phyloP scores from a whole-genome alignment of 345 rosid genomes.

The Arabidopsis suecica region DNA sequence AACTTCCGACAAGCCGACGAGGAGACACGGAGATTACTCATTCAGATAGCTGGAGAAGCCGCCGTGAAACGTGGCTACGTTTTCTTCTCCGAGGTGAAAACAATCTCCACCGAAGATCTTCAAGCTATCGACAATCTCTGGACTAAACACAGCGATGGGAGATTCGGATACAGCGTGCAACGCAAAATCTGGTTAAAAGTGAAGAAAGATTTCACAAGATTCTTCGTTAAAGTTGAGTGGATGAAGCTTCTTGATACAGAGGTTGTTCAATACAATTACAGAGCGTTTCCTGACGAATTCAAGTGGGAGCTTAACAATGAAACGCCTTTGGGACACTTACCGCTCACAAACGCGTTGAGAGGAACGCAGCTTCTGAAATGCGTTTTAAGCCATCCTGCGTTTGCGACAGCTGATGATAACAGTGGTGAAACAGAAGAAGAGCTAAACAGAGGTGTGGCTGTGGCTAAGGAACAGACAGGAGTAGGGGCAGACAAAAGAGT shows the following conservation, averaged over 20 bases:
- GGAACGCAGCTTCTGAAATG: conserved; percentile 77
- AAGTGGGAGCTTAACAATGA: conserved; percentile 78
- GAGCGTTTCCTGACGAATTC: conserved; percentile 84
- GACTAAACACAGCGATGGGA: conserved; percentile 67
- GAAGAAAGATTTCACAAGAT: conserved; percentile 69
- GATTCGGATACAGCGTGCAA: conserved; percentile 85
- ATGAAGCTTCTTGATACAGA: conserved; percentile 96
- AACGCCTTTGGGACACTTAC: conserved; percentile 87
- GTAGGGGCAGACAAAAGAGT: conserved; percentile 41
- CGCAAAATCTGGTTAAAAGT: conserved; percentile 68
- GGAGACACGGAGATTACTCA: conserved; percentile 84
- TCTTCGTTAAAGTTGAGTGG: conserved; percentile 87
- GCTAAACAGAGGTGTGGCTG: conserved; percentile 26
- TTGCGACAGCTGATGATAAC: conserved; percentile 52
- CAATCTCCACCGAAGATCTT: conserved; percentile 66
- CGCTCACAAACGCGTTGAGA: conserved; percentile 89
- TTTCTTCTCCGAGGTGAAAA: conserved; percentile 92
- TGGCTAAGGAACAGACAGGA: conserved; percentile 37
- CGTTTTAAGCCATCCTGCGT: conserved; percentile 84
- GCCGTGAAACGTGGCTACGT: conserved; percentile 85
- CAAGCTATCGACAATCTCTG: conserved; percentile 77
- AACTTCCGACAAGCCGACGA: conserved; percentile 90
- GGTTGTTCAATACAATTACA: conserved; percentile 81
- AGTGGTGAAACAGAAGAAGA: conserved; percentile 31
- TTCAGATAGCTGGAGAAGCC: conserved; percentile 75